These are phyloP conservation scores for Royoungia palumana DNA, from an alignment of 768 basidiomycete genomes.

Conservation along the genomic window DNA sequence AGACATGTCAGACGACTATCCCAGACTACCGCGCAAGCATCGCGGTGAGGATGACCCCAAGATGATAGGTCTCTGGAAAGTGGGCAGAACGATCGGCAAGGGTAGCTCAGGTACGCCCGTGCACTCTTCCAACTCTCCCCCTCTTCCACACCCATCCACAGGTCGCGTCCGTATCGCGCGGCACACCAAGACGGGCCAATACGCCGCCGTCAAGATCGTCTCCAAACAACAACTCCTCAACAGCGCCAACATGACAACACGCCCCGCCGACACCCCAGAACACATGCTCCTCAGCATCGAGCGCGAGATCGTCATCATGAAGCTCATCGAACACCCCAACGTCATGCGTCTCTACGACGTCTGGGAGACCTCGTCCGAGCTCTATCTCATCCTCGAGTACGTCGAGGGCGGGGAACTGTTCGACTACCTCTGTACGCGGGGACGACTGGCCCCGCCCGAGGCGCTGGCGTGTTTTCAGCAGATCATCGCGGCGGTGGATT, in stretches of 20 bases:
- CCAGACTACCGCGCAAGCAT: constrained; percentile 30
- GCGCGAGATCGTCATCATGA: constrained; percentile 97
- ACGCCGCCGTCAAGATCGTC: constrained; percentile 94
- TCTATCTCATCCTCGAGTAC: constrained; percentile 93
- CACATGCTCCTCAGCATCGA: constrained; percentile 79
- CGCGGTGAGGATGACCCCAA: constrained; percentile 47
- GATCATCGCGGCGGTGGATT: constrained; percentile 87
- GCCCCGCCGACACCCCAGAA: constrained; percentile 70
- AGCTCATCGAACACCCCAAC: constrained; percentile 93
- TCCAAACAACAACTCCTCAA: constrained; percentile 65
- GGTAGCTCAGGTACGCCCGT: constrained; percentile 67
- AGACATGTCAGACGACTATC: constrained; percentile 26
- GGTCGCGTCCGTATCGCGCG: constrained; percentile 89
- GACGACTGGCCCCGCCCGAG: constrained; percentile 65
- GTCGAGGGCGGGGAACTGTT: constrained; percentile 94
- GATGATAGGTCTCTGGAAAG: constrained; percentile 78
- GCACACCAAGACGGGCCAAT: constrained; percentile 82
- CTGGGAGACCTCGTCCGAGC: constrained; percentile 88
- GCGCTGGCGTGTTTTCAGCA: constrained; percentile 89
- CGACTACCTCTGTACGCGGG: constrained; percentile 82
- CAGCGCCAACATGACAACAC: constrained; percentile 47
- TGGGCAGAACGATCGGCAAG: constrained; percentile 79
- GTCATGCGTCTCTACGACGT: constrained; percentile 94
- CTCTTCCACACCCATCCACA: constrained; percentile 27
- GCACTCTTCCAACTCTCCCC: neutral